phyloP scores from a whole-genome alignment of 345 rosid species.

The Eucalyptus tenuipes region DNA sequence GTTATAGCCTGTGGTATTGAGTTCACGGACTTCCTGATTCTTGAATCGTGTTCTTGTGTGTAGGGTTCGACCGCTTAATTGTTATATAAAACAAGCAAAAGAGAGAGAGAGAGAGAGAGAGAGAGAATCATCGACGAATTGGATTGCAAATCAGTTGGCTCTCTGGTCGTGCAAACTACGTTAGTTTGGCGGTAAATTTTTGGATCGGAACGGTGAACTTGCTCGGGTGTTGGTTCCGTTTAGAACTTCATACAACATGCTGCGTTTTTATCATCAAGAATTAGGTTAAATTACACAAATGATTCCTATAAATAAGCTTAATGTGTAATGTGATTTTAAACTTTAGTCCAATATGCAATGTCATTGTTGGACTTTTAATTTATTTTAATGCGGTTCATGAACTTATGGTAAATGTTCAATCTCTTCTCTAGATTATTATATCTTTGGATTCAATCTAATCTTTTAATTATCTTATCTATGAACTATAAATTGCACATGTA shows the following conservation, averaged over 20 bases:
- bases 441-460: background rate
- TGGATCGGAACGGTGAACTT: background rate
- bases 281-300: background rate
- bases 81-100: background rate
- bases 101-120: too few species aligned
- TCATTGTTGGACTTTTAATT: fast-evolving
- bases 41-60: background rate
- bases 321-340: background rate
- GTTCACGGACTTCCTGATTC: background rate
- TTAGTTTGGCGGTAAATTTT: background rate
- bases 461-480: background rate
- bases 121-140: background rate
- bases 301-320: background rate
- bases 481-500: fast-evolving
- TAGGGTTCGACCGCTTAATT: background rate
- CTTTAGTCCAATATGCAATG: fast-evolving
- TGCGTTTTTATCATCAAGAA: background rate
- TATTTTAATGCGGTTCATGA: too few species aligned
- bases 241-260: background rate
- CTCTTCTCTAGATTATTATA: too few species aligned
- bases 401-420: background rate
- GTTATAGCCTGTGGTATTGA: background rate
- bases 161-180: background rate
- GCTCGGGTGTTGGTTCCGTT: background rate
- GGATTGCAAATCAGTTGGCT: background rate